phyloP scores from a whole-genome alignment of 2,329 filamentous ascomycete species.

The Apiospora saccharicola region DNA sequence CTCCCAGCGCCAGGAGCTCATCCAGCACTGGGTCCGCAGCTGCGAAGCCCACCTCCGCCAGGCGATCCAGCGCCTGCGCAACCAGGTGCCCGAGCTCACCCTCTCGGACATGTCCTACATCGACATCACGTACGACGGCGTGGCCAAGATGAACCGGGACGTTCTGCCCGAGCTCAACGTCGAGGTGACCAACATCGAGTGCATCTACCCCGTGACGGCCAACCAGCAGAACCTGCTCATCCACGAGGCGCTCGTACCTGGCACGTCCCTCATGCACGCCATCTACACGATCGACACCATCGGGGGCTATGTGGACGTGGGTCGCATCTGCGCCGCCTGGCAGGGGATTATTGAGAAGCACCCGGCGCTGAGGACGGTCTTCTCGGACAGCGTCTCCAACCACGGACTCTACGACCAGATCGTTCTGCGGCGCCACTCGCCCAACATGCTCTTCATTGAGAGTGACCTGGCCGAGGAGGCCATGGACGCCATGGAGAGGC shows the following conservation, averaged over 20 bases:
- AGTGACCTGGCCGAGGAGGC: conserved; percentile 48
- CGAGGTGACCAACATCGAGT: conserved; percentile 55
- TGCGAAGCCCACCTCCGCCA: conserved; percentile 57
- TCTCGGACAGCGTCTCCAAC: conserved; percentile 57
- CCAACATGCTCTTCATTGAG: conserved; percentile 62
- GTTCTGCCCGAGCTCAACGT: conserved; percentile 51
- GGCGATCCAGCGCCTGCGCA: conserved; percentile 50
- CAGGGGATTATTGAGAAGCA: conserved; percentile 55
- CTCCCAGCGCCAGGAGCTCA: conserved; percentile 51
- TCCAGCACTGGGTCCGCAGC: conserved; percentile 54
- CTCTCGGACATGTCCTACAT: conserved; percentile 58
- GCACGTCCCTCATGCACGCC: conserved; percentile 52
- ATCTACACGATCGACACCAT: conserved; percentile 56
- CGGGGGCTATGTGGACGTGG: conserved; percentile 49
- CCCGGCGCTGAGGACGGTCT: conserved; percentile 56
- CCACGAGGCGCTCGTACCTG: conserved; percentile 50
- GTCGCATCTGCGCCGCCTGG: conserved; percentile 58
- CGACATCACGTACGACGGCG: conserved; percentile 54
- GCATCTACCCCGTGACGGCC: conserved; percentile 55
- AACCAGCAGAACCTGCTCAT: conserved; percentile 59
- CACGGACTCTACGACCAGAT: conserved; percentile 59
- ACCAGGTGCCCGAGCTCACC: conserved; percentile 56
- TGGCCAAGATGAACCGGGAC: conserved; percentile 52
- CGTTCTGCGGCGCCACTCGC: conserved; percentile 54
- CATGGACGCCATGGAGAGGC: conserved; percentile 47